Base-by-base conservation (phyloP, 2,329 filamentous ascomycete species). In the Aspergillus japonicus region DNA sequence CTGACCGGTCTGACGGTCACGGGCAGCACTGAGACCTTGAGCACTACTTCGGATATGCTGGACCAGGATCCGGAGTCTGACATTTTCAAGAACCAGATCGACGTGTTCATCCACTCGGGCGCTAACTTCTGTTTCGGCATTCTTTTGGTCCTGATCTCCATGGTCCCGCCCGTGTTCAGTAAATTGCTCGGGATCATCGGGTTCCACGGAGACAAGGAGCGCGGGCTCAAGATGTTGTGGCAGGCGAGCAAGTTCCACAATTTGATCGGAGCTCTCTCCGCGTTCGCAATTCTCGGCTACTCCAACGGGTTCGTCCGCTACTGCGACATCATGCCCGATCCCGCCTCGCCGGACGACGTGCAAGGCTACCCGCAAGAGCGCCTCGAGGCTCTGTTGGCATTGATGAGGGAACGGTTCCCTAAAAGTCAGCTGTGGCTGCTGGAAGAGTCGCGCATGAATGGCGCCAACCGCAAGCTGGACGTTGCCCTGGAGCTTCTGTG, bases 141-240 rank as follows among this genome's bases (percentile, higher is more conserved):
- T 33, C 79, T 98, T 1, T 83, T 96, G 14, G 82, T 98, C 1
- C 82, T 98, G 56, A 87, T 98, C n/a, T 96, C 92, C 12, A 89
- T 98, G 79, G 87, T 98, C 0, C 96, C 95, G 0, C 95, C 95
- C 0, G 87, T 93, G 0, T 96, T 98, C 74, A 89, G 86, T n/a
- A 89, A 87, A 58, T 84, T 99, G 1, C 82, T 98, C 4, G 91
- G 89, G 60, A 89, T 98, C 47, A 89, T 97, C 31, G 95, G 95
- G 1, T 98, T 98, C 78, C 88, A 86, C 62, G 95, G 95, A 33
- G 93, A 98, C 72, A 88, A 93, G 48, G 87, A 91, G 62, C 84
- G 89, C 44, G 95, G 93, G 10, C 82, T 97, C 33, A 82, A 84
- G 44, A 89, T 97, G 85, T 85, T 99, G 4, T 99, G 95, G 95